Evolutionary conservation across 2,329 filamentous ascomycete species (phyloP).

Genomic region (Remersonia thermophila): DNA sequence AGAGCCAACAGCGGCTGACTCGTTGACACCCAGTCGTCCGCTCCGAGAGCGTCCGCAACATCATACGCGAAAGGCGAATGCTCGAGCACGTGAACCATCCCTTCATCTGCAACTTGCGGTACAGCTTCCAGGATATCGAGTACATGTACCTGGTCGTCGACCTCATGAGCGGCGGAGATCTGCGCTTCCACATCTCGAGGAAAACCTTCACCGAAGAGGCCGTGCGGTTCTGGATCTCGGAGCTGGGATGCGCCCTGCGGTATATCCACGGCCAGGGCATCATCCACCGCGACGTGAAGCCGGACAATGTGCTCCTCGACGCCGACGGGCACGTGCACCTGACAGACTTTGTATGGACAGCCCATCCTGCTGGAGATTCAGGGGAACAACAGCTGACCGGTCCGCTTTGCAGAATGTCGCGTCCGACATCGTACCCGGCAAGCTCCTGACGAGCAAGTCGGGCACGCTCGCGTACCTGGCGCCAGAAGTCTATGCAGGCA

Average conservation of each 20-base stretch:
- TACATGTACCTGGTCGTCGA: constrained; percentile 99
- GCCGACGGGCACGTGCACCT: constrained; percentile 90
- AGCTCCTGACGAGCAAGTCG: constrained; percentile 84
- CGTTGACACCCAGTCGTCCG: constrained; percentile 57
- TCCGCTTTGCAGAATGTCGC: constrained; percentile 67
- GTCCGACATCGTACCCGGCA: constrained; percentile 76
- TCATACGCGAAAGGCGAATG: constrained; percentile 95
- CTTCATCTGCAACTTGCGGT: constrained; percentile 95
- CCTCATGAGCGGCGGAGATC: constrained; percentile 92
- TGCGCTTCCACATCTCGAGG: constrained; percentile 93
- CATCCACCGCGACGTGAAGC: constrained; percentile 84
- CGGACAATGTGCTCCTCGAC: constrained; percentile 81
- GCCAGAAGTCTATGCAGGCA: constrained; percentile 85
- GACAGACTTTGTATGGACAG: constrained; percentile 74
- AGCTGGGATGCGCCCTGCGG: constrained; percentile 79
- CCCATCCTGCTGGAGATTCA: not conserved
- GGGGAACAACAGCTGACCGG: constrained; percentile 1
- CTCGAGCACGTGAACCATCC: constrained; percentile 95
- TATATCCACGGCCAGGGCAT: constrained; percentile 81
- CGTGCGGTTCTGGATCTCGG: constrained; percentile 91
- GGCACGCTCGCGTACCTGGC: constrained; percentile 92
- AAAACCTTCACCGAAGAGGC: constrained; percentile 98
- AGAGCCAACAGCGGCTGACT: constrained; percentile 3
- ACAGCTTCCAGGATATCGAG: constrained; percentile 98
- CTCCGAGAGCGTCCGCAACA: constrained; percentile 95